Evolutionary conservation across 495 filamentous ascomycete genomes (phyloP).

Genomic region (Ascodesmis nigricans): DNA sequence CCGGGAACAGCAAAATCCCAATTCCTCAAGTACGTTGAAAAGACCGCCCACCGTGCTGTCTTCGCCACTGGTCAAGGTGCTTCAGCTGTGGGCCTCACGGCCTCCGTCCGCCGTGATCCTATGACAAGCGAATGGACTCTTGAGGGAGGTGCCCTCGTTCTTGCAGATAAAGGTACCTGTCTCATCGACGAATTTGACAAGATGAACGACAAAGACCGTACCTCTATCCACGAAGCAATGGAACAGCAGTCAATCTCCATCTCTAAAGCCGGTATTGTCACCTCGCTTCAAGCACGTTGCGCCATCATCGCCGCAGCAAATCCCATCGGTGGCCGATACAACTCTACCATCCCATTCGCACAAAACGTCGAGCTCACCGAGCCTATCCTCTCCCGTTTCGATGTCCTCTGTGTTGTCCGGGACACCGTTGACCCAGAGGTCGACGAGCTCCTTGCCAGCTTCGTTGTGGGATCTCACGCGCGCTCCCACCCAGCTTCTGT

Average conservation of each 20-base stretch:
- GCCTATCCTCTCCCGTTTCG: constrained; percentile 94
- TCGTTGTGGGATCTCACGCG: constrained; percentile 83
- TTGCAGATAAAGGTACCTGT: constrained; percentile 88
- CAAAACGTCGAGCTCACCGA: constrained; percentile 95
- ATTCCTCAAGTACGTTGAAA: constrained; percentile 79
- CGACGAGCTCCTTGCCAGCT: constrained; percentile 82
- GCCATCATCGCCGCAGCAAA: constrained; percentile 95
- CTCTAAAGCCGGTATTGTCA: constrained; percentile 96
- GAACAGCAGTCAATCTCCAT: constrained; percentile 99
- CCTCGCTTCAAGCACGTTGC: constrained; percentile 91
- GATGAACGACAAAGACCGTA: constrained; percentile 98
- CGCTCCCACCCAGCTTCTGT: constrained; percentile 49
- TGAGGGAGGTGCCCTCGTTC: constrained; percentile 86
- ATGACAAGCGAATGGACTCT: constrained; percentile 95
- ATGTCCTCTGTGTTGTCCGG: constrained; percentile 90
- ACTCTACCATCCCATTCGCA: constrained; percentile 81
- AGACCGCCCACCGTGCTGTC: constrained; percentile 89
- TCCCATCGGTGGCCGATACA: constrained; percentile 89
- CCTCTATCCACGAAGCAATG: constrained; percentile 99
- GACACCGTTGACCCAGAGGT: constrained; percentile 94
- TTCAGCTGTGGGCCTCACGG: constrained; percentile 93
- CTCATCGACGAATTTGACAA: constrained; percentile 99
- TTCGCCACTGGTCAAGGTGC: constrained; percentile 96
- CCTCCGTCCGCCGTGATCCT: constrained; percentile 85
- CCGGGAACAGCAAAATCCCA: constrained; percentile 94